A percentile compares a stretch with the other conserved stretches of the same genome.
These are phyloP conservation scores for Calonectria pteridis DNA, from an alignment of 2,329 filamentous ascomycete species.

Conservation along the genomic window DNA sequence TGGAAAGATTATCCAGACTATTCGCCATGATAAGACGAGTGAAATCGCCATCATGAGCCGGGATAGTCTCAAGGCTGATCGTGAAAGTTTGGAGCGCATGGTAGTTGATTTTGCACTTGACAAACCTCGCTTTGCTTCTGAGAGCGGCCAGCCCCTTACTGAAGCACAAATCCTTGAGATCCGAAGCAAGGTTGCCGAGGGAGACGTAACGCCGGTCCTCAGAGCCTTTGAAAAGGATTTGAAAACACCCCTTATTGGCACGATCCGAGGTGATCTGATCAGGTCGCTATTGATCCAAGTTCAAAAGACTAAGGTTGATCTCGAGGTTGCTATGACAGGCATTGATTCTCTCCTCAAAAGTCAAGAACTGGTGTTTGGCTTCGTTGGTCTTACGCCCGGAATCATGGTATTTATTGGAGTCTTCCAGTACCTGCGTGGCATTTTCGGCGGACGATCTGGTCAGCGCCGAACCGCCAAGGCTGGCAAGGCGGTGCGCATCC, in stretches of 20 bases:
- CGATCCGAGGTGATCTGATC: constrained; percentile 87
- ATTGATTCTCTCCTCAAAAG: constrained; percentile 96
- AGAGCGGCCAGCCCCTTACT: constrained; percentile 62
- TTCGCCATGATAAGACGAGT: constrained; percentile 90
- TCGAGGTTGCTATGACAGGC: constrained; percentile 94
- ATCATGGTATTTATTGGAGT: constrained; percentile 86
- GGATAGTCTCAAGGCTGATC: constrained; percentile 89
- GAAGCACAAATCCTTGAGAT: constrained; percentile 81
- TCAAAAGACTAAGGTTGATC: constrained; percentile 98
- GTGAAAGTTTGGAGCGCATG: constrained; percentile 95
- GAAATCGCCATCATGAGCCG: constrained; percentile 98
- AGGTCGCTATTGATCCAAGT: constrained; percentile 94
- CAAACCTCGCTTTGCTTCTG: constrained; percentile 74
- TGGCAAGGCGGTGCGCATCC: constrained; percentile 78
- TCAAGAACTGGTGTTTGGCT: constrained; percentile 97
- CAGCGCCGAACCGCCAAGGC: constrained; percentile 73
- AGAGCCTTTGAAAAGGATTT: constrained; percentile 93
- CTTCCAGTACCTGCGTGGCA: constrained; percentile 76
- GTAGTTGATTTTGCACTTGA: constrained; percentile 95
- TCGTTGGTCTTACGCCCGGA: constrained; percentile 92
- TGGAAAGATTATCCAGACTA: constrained; percentile 87
- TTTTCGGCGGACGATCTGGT: constrained; percentile 79
- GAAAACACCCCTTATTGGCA: constrained; percentile 83
- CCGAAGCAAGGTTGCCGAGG: constrained; percentile 84
- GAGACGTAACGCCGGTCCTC: constrained; percentile 92